These are phyloP conservation scores for Adansonia digitata DNA, from an alignment of 345 rosid genomes.

Conservation along the genomic window DNA sequence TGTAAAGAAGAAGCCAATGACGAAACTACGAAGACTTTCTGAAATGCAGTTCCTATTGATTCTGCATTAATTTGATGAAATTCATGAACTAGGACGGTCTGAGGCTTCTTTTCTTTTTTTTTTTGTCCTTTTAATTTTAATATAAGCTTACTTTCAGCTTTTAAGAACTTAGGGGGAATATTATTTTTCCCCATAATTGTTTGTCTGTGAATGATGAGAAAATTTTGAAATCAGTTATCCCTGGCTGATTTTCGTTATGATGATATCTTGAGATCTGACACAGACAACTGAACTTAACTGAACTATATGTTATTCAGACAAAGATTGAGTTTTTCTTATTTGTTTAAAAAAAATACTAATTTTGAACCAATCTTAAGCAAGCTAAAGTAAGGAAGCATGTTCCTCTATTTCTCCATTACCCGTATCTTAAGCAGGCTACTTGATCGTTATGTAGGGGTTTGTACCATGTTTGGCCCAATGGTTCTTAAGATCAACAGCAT, in stretches of 20 bases:
- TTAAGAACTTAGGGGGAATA: too few species aligned
- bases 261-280: slow-evolving; percentile 42
- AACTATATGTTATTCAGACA: neutral
- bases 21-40: slow-evolving; percentile 5
- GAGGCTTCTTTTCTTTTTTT: too few species aligned
- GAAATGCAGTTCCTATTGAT: slow-evolving; percentile 7
- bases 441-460: slow-evolving; percentile 53
- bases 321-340: neutral
- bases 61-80: slow-evolving; percentile 29
- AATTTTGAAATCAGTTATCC: slow-evolving; percentile 46
- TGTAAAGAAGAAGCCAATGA: slow-evolving; percentile 35
- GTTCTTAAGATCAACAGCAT: slow-evolving; percentile 64
- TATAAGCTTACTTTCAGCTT: neutral
- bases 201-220: slow-evolving; percentile 40
- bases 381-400: too few species aligned
- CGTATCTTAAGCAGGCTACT: slow-evolving; percentile 16
- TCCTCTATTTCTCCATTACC: neutral
- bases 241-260: slow-evolving; percentile 43
- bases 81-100: slow-evolving; percentile 63
- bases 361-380: too few species aligned
- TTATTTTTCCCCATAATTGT: neutral
- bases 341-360: too few species aligned
- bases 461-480: slow-evolving; percentile 81
- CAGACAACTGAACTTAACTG: neutral
- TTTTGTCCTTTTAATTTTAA: too few species aligned